Percentiles rank a stretch among this genome's conserved stretches.
These are phyloP conservation scores for Candida labiduridarum DNA, from an alignment of 1,139 yeast genomes.

Conservation along the genomic window DNA sequence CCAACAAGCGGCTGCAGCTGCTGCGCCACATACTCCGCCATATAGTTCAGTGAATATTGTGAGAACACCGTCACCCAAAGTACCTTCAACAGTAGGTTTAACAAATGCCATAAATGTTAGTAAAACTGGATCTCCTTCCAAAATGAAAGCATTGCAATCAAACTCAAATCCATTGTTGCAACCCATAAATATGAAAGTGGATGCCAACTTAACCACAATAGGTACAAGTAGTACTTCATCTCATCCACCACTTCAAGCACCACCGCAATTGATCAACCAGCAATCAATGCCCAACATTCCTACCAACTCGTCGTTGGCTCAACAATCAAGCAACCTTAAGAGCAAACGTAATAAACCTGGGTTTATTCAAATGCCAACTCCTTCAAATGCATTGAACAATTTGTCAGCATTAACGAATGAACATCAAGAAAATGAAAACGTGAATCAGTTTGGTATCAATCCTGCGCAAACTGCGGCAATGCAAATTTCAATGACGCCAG, in stretches of 20 bases:
- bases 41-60: conserved; percentile 43
- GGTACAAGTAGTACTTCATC: neutral
- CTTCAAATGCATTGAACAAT: conserved; percentile 33
- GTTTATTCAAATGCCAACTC: conserved; percentile 53
- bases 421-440: conserved; percentile 33
- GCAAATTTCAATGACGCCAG: conserved; percentile 77
- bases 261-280: conserved; percentile 15
- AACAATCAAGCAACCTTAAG: conserved; percentile 10
- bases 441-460: conserved; percentile 69
- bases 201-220: conserved; percentile 4
- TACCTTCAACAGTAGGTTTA: conserved; percentile 29
- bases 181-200: conserved; percentile 55
- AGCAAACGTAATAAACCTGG: conserved; percentile 37
- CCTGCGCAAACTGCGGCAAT: conserved; percentile 50
- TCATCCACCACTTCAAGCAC: conserved; percentile 14
- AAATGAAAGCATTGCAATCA: conserved; percentile 57
- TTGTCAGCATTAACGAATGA: conserved; percentile 41
- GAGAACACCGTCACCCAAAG: conserved; percentile 46
- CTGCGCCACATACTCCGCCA: conserved; percentile 12
- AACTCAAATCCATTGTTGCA: conserved; percentile 54
- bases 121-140: conserved; percentile 45
- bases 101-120: conserved; percentile 20
- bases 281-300: conserved; percentile 19
- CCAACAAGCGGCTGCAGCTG: conserved; percentile 13
- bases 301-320: conserved; percentile 4